Evolutionary conservation across 140 eudicot genomes (phyloP), one percentile per base, ranked within the genome.

Genomic region (Stevia rebaudiana): DNA sequence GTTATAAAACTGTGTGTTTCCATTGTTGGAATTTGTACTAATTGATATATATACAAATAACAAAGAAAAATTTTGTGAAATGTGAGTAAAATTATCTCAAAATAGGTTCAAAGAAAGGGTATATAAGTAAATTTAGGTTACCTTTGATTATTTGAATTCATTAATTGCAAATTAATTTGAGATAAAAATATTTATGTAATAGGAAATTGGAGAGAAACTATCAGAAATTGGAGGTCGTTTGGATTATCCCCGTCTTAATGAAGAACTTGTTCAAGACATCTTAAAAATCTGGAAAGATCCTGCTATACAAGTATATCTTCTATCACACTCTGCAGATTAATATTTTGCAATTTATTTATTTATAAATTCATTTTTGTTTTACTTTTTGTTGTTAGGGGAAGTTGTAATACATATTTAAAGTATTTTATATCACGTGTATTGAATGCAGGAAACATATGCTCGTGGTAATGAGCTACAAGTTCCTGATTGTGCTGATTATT

Each of bases 381-480:
- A 31, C 41, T 11, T 37, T 18, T 12, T 31, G 33, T 1, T 15
- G 47, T 68, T 23, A 18, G 19, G 17, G 67, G 36, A 25, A 39
- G 53, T 73, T 58, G 30, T 22, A 13, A 2, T 40, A 43, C 68
- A 21, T 46, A 18, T 65, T 12, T 30, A 48, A 37, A 57, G 65
- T 58, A 55, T 58, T 44, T 72, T 51, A 40, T 76, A 62, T 11
- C 50, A 35, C 61, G 36, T 40, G 33, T 74, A 41, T 48, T 63
- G 33, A 64, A 53, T 82, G 79, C 68, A 91, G 96, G 96, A 84
- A 83, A 85, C 96, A 39, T 88, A 77, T 68, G 66, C 76, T 43
- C 96, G 92, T 70, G 92, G 98, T 53, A 85, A 82, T 83, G 98
- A 92, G 78, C 92, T 92, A 63, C 98, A 88, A 74, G 89, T 92